A percentile compares a stretch with the other conserved stretches of the same genome.
These are phyloP conservation scores for Henckelia pumila DNA, from an alignment of 257 asterid genomes.

Conservation along the genomic window DNA sequence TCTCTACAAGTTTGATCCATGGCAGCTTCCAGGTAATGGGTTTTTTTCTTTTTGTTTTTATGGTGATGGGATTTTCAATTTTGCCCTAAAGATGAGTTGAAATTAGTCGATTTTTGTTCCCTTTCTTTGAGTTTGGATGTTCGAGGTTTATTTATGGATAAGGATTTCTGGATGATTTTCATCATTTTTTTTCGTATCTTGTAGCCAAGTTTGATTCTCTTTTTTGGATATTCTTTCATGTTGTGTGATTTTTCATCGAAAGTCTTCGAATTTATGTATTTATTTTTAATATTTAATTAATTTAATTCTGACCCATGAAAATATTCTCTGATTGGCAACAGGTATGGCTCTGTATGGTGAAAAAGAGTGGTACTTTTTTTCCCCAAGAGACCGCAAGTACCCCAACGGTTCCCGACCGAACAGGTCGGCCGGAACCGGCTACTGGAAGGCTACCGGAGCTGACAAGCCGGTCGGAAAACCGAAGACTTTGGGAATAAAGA, in stretches of 20 bases:
- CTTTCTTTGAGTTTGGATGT: background rate
- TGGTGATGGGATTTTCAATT: background rate
- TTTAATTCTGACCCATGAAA: background rate
- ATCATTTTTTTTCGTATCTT: background rate
- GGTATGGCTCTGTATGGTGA: constrained; percentile 63
- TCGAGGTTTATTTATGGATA: background rate
- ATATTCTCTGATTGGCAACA: constrained; percentile 16
- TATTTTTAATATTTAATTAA: no score
- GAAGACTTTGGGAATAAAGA: constrained; percentile 51
- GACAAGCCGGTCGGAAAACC: constrained; percentile 76
- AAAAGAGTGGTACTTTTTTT: constrained; percentile 68
- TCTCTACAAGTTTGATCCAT: constrained; percentile 75
- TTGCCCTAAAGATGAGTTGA: background rate
- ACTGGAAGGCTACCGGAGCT: constrained; percentile 81
- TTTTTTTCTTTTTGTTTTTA: no score
- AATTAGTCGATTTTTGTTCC: background rate
- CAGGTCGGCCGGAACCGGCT: constrained; percentile 60
- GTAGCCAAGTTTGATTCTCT: background rate
- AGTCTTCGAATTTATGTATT: background rate
- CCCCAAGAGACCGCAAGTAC: constrained; percentile 69
- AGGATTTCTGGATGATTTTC: background rate
- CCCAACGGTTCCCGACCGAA: constrained; percentile 77
- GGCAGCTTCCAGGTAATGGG: constrained; percentile 65
- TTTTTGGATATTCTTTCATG: background rate
- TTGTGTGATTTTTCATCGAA: background rate